Evolutionary conservation across 2,329 filamentous ascomycete species (phyloP).

Genomic region (Thielaviopsis ethacetica): DNA sequence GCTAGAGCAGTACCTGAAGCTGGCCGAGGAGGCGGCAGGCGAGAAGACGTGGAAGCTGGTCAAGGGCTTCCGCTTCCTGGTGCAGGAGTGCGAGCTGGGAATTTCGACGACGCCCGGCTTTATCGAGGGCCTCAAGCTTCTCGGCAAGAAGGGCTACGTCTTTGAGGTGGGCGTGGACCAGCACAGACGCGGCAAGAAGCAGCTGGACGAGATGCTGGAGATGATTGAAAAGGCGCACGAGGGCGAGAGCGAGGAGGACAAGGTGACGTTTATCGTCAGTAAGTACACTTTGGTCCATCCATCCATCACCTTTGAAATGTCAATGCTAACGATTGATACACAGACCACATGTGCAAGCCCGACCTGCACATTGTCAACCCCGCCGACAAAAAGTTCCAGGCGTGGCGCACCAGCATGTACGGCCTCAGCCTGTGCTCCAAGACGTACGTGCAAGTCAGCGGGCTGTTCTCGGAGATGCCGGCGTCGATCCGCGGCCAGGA

Average conservation of each 20-base stretch:
- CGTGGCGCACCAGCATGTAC: constrained; percentile 55
- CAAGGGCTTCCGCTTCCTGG: constrained; percentile 65
- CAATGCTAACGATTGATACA: neutral
- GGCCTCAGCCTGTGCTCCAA: constrained; percentile 45
- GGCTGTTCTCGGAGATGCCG: constrained; percentile 66
- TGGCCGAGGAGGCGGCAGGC: constrained; percentile 45
- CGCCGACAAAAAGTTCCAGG: constrained; percentile 40
- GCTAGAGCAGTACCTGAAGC: constrained; percentile 47
- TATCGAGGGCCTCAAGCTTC: constrained; percentile 46
- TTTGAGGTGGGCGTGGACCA: constrained; percentile 82
- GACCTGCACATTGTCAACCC: constrained; percentile 50
- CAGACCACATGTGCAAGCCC: constrained; percentile 84
- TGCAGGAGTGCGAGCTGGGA: constrained; percentile 59
- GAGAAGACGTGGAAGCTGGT: constrained; percentile 46
- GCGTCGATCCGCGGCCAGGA: constrained; percentile 31
- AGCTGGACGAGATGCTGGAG: constrained; percentile 53
- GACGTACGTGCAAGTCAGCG: constrained; percentile 87
- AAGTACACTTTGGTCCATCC: constrained; percentile 9
- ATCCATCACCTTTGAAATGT: neutral
- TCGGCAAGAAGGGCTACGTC: constrained; percentile 45
- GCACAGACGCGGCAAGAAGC: constrained; percentile 56
- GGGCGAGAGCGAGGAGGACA: constrained; percentile 39
- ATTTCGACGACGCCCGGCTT: constrained; percentile 48
- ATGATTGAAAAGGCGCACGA: constrained; percentile 54
- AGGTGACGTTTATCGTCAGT: constrained; percentile 56